Evolutionary conservation across 805 yeast species (phyloP).

Genomic region (Brettanomyces naardenensis): DNA sequence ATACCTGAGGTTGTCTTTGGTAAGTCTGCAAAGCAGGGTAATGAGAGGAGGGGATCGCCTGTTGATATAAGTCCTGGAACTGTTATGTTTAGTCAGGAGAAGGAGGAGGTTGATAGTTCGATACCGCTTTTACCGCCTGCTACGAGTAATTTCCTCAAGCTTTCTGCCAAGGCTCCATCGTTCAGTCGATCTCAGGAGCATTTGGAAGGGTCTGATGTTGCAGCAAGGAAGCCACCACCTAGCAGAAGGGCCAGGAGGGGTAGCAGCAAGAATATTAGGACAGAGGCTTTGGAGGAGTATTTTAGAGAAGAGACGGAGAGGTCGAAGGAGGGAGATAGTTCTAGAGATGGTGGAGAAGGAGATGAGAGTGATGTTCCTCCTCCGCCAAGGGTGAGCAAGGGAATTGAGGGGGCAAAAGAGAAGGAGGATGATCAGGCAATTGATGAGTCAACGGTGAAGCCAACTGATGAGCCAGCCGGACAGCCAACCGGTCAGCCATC

Average conservation of each 20-base stretch:
- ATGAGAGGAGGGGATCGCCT: not conserved
- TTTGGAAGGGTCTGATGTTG: not conserved
- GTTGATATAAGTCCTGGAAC: conserved; percentile 18
- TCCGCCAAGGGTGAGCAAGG: conserved; percentile 1
- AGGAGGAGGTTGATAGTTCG: not conserved
- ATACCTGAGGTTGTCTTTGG: conserved; percentile 60
- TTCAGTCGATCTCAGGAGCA: conserved; percentile 7
- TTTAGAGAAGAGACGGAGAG: conserved; percentile 34
- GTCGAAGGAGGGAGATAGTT: conserved; percentile 31
- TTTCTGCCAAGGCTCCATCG: conserved; percentile 18
- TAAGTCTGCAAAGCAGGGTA: conserved; percentile 19
- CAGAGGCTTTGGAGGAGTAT: conserved; percentile 29
- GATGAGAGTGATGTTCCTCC: conserved; percentile 1
- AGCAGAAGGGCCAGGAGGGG: conserved; percentile 10
- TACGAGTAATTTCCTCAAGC: conserved; percentile 12
- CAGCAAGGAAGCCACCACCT: conserved; percentile 2
- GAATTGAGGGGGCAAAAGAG: not conserved
- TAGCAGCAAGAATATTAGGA: conserved; percentile 7
- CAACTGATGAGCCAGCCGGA: too few relatives aligned
- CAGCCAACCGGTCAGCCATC: too few relatives aligned
- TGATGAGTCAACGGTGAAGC: too few relatives aligned
- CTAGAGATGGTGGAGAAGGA: not conserved
- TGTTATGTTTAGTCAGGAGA: conserved; percentile 13
- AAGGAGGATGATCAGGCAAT: too few relatives aligned
- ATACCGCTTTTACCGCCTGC: conserved; percentile 5